Evolutionary conservation across 2,329 filamentous ascomycete species (phyloP), one percentile per base, ranked within the genome.

Genomic region (Cytospora paraplurivora): DNA sequence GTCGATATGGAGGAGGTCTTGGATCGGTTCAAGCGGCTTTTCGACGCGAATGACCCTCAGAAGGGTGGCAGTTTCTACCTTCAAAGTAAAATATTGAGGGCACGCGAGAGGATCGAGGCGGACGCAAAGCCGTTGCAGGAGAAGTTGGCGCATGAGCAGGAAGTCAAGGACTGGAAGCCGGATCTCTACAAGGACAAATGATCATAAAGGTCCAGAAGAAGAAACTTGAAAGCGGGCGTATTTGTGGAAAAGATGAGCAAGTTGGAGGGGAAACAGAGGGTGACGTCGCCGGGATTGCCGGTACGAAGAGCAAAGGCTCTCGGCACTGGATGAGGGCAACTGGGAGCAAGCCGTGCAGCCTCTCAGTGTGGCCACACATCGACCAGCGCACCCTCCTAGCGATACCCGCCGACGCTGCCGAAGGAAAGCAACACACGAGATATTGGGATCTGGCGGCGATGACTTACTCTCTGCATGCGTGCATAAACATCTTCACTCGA

Each of bases 1-100:
- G 84, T 89, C 65, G 90, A 93, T 74, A 81, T 93, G 75, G 91
- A 93, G 71, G 84, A 89, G 68, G 88, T 97, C 62, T 88, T 90
- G 78, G 87, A 90, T 70, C 85, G 93, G 60, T 99, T 98, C 83
- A 98, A 98, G 85, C 88, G 89, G 68, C 81, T 99, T 55, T 99
- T 97, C 75, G 95, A 99, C 77, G 81, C 86, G 70, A 99, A 99
- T 79, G 91, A 99, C 68, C 94, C 95, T 12, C 84, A 96, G 77
- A 97, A 97, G 74, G 95, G 95, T 41, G 95, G 95, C 59, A 97
- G 93, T 72, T 99, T 99, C 78, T 99, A 99, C 77, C 83, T 99
- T 56, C 95, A 99, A 79, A 98, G 94, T 83, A 99, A 99, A 80
- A 87, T 99, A 62, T 79, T 98, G 70, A 84, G 95, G 67, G 95